Evolutionary conservation across 352 stramenopile species (phyloP).

Genomic region (Phytopythium delawarense): DNA sequence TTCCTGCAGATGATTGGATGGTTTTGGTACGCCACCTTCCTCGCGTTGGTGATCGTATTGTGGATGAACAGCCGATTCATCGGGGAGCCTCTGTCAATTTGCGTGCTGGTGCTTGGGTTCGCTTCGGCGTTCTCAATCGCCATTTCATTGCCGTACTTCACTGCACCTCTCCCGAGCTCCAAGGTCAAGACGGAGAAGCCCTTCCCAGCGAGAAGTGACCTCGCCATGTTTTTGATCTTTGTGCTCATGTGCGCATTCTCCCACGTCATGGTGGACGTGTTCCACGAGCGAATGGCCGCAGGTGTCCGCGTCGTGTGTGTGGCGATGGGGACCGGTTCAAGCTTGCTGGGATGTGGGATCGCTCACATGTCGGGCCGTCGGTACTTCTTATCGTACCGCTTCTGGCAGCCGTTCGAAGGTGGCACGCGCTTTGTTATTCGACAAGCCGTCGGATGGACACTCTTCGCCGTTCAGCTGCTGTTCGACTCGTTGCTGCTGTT

Average conservation of each 20-base stretch:
- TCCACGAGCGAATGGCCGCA: constrained; percentile 18
- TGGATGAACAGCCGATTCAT: constrained; percentile 32
- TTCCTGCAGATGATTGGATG: constrained; percentile 57
- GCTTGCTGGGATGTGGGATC: constrained; percentile 24
- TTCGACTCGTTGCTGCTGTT: constrained; percentile 45
- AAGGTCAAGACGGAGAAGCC: neutral
- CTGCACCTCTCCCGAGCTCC: neutral
- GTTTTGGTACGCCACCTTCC: constrained; percentile 53
- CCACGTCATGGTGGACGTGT: constrained; percentile 34
- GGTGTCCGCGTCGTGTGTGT: constrained; percentile 13
- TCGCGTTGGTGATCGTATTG: constrained; percentile 34
- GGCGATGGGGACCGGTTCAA: constrained; percentile 22
- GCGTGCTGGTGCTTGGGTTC: constrained; percentile 33
- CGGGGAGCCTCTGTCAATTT: constrained; percentile 15
- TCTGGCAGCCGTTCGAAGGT: constrained; percentile 52
- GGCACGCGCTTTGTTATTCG: constrained; percentile 38
- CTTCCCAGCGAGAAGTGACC: constrained; percentile 18
- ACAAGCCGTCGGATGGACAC: constrained; percentile 48
- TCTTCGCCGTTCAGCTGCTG: constrained; percentile 42
- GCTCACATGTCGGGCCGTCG: constrained; percentile 28
- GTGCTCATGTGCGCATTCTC: constrained; percentile 31
- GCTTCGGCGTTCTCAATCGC: constrained; percentile 22
- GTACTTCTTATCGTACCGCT: constrained; percentile 19
- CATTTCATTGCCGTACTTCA: constrained; percentile 36
- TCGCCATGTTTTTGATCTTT: constrained; percentile 37